Conservation (phyloP, 2,329 filamentous ascomycete species). For the Cladosporium sp. region DNA sequence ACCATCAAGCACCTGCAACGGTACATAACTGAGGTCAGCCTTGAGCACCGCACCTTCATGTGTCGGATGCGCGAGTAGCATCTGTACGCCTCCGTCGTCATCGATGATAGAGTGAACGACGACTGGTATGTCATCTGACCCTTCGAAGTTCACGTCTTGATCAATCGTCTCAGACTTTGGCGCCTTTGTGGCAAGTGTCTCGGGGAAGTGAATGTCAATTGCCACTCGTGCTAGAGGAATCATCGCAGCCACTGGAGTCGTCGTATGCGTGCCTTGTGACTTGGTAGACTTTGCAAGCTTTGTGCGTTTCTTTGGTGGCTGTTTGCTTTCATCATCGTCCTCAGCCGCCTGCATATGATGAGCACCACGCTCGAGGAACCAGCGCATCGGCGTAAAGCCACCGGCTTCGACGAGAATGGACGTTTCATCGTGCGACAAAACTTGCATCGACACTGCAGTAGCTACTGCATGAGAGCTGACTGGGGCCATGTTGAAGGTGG, state of each 20-base stretch:
- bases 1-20: constrained; percentile 13
- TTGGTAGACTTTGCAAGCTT: not conserved
- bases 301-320: constrained; percentile 23
- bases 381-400: constrained; percentile 26
- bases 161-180: constrained; percentile 13
- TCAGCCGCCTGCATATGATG: constrained; percentile 4
- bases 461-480: constrained; percentile 19
- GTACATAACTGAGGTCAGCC: constrained; percentile 20
- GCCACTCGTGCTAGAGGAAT: constrained; percentile 25
- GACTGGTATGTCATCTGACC: constrained; percentile 17
- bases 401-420: constrained; percentile 30
- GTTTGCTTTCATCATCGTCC: constrained; percentile 13
- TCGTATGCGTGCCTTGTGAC: not conserved
- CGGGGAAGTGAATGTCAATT: constrained; percentile 28
- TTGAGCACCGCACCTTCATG: constrained; percentile 20
- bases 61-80: constrained; percentile 20
- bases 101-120: constrained; percentile 18
- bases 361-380: constrained; percentile 26
- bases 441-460: constrained; percentile 23
- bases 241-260: not conserved
- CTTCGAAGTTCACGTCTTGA: constrained; percentile 22
- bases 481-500: constrained; percentile 17
- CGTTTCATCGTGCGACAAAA: constrained; percentile 22
- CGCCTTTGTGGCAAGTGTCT: constrained; percentile 14
- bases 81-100: constrained; percentile 14